phyloP scores from a whole-genome alignment of 176 grass and related monocot species.

The Cocos nucifera region DNA sequence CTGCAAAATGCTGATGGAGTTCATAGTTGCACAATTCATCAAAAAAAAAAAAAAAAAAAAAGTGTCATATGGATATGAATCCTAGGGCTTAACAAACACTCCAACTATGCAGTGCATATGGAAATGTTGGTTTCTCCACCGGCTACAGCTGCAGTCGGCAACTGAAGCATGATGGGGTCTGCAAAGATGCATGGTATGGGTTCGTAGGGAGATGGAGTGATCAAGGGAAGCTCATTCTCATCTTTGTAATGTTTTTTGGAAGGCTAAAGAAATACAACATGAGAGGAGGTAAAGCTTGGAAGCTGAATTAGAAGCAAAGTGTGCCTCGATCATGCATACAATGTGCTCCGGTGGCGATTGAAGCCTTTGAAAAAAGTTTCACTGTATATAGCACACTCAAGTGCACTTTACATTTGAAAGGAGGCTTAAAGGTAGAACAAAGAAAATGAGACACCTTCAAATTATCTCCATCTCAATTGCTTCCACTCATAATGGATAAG shows the following conservation, averaged over 20 bases:
- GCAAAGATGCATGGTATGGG: slow-evolving; percentile 38
- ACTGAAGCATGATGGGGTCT: slow-evolving; percentile 28
- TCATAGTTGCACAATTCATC: slow-evolving; percentile 17
- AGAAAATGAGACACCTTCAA: no score
- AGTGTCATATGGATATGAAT: slow-evolving; percentile 32
- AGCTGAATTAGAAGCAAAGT: slow-evolving; percentile 2
- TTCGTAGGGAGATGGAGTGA: slow-evolving; percentile 59
- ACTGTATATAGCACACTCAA: no score
- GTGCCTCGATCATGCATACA: no score
- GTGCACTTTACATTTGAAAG: no score
- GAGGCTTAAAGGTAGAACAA: no score
- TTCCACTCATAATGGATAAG: no score
- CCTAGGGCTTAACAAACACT: background rate
- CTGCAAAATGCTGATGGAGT: background rate
- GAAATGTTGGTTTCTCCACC: slow-evolving; percentile 44
- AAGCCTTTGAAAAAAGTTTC: no score
- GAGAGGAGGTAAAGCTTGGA: slow-evolving; percentile 37
- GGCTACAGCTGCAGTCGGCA: slow-evolving; percentile 59
- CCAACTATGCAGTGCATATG: slow-evolving; percentile 50
- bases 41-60: slow-evolving; percentile 24
- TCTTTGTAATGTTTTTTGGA: slow-evolving; percentile 66
- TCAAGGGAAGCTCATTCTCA: slow-evolving; percentile 40
- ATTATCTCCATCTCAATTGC: no score
- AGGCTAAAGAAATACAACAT: slow-evolving; percentile 70
- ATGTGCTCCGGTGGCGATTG: no score